phyloP scores from a whole-genome alignment of 2,329 filamentous ascomycete species.

The Penicillium paneum region DNA sequence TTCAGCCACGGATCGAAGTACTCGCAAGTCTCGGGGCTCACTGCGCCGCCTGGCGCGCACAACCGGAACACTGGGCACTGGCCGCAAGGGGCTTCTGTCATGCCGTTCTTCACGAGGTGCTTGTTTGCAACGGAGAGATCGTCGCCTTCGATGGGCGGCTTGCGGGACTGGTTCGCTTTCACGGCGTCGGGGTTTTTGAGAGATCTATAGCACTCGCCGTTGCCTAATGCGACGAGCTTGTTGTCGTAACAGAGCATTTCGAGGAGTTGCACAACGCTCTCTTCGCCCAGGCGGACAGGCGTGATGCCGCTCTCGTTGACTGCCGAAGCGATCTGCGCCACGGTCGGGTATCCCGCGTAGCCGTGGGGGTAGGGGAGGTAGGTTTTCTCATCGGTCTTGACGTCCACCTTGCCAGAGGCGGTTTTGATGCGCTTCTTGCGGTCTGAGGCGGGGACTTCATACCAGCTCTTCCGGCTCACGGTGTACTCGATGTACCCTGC shows the following conservation, averaged over 20 bases:
- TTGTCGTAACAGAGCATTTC: slow-evolving; percentile 88
- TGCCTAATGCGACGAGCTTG: slow-evolving; percentile 63
- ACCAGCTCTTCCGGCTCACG: slow-evolving; percentile 70
- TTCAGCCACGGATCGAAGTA: slow-evolving; percentile 86
- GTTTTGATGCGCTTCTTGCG: slow-evolving; percentile 43
- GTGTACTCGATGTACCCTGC: slow-evolving; percentile 70
- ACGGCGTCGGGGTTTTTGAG: slow-evolving; percentile 41
- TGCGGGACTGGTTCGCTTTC: slow-evolving; percentile 35
- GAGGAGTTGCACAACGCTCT: slow-evolving; percentile 79
- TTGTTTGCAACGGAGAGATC: slow-evolving; percentile 37
- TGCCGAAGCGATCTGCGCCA: slow-evolving; percentile 70
- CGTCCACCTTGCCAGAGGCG: slow-evolving; percentile 31
- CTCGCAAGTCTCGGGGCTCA: slow-evolving; percentile 83
- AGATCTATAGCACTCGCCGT: slow-evolving; percentile 50
- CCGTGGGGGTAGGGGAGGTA: slow-evolving; percentile 58
- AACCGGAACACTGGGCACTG: slow-evolving; percentile 89
- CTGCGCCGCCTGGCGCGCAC: slow-evolving; percentile 84
- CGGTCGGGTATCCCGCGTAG: slow-evolving; percentile 76
- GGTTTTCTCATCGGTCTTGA: slow-evolving; percentile 32
- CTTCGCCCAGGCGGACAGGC: slow-evolving; percentile 64
- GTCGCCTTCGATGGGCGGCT: slow-evolving; percentile 28
- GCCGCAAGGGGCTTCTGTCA: slow-evolving; percentile 87
- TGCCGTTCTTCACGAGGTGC: slow-evolving; percentile 60
- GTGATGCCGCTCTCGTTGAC: slow-evolving; percentile 68
- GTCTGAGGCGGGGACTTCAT: slow-evolving; percentile 46